Evolutionary conservation across 495 filamentous ascomycete genomes (phyloP), one percentile per base, ranked within the genome.

Genomic region (Glarea lozoyensis): DNA sequence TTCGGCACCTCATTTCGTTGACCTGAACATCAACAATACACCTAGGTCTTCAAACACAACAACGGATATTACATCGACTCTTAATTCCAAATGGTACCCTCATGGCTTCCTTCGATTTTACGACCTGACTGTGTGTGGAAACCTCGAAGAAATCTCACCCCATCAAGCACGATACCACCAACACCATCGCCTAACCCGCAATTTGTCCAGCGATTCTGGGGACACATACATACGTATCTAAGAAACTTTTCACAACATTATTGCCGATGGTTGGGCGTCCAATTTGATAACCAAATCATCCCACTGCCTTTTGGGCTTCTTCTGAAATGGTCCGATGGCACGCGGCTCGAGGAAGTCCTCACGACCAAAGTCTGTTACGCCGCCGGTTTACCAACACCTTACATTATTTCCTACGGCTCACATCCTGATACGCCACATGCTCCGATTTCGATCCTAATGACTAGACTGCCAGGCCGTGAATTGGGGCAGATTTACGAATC

Each of bases 321-420:
- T 18, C 29, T 64, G 46, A 68, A 70, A 56, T 68, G 63, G 62
- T 58, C 61, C 18, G 57, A 68, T 45, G 47, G 62, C 15, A 68
- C 60, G 7, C 52, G 59, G n/a, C 27, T 65, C 16, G 64, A 66
- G 46, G 64, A 70, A 42, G 63, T 55, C 10, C 37, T 52, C 20
- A 50, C 62, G 21, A 70, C 64, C 58, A 45, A 62, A 48, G 55
- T 66, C 40, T 61, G 60, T 1, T 36, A 52, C 47, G 43, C 55
- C 37, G 62, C 63, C 19, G 63, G 62, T 2, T 55, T 67, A 24
- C 63, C 63, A 23, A 60, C 64, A 18, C 65, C 64, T 0, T 63
- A 55, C 45, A 58, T 65, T 2, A 31, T 70, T n/a, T 52, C 50
- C 42, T 67, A 56, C 45, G 64, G 64, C 25, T 60, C 64, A 43